These are phyloP conservation scores for Boletus sp. DNA, from an alignment of 1,284 basidiomycete species.

Conservation along the genomic window DNA sequence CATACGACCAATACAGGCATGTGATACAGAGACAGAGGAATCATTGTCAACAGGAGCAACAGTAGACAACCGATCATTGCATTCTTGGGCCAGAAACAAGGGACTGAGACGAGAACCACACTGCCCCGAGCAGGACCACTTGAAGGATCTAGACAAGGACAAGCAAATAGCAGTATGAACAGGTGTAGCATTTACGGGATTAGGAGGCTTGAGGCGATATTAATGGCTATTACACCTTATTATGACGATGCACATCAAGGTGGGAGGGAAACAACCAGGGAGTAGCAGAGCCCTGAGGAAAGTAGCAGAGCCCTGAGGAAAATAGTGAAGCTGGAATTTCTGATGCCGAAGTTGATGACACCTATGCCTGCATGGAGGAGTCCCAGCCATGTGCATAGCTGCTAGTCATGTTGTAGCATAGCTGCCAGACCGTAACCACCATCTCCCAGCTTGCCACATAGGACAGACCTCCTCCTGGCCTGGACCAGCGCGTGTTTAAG, in stretches of 20 bases:
- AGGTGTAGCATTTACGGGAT: background rate
- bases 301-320: no score
- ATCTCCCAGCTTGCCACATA: no score
- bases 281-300: no score
- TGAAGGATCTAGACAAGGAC: background rate
- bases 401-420: no score
- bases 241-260: background rate
- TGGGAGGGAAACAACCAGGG: background rate
- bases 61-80: background rate
- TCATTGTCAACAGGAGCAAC: no score
- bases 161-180: background rate
- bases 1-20: background rate
- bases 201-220: background rate
- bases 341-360: no score
- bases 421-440: no score
- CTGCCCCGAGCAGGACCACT: no score
- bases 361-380: no score
- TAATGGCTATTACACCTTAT: background rate
- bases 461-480: no score
- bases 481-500: background rate
- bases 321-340: no score
- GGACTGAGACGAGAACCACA: background rate
- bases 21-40: no score
- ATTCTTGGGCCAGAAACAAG: background rate
- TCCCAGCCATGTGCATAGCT: background rate